Percentiles rank a stretch among this genome's conserved stretches.
Conservation (phyloP, 768 basidiomycete genomes). For the Tricholoma furcatifolium region DNA sequence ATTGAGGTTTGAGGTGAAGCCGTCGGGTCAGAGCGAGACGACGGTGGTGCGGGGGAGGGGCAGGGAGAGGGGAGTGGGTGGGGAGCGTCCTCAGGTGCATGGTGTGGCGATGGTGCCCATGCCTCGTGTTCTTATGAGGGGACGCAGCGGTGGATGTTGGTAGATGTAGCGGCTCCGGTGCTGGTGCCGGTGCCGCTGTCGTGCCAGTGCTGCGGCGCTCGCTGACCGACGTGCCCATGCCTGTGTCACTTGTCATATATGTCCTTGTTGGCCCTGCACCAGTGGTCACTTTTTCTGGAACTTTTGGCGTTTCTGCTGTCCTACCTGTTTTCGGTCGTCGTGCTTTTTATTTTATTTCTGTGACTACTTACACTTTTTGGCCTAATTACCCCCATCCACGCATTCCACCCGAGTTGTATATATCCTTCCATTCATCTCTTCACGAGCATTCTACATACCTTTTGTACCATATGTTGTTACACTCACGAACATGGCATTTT, state of each 20-base stretch:
- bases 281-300: background rate
- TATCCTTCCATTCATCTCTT: background rate
- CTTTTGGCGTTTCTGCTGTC: background rate
- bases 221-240: background rate
- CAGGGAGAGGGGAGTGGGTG: background rate
- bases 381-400: background rate
- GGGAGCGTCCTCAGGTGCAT: background rate
- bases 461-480: too few species aligned
- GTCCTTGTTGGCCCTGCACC: background rate
- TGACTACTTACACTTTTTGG: background rate
- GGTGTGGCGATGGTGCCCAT: background rate
- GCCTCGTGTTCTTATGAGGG: background rate
- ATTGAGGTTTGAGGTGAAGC: constrained; percentile 27
- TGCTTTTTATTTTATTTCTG: background rate
- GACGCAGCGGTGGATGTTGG: background rate
- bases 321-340: background rate
- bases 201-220: constrained; percentile 1
- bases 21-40: background rate
- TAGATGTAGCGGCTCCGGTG: background rate
- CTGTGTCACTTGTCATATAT: background rate
- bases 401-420: background rate
- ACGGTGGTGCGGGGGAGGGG: background rate
- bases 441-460: too few species aligned
- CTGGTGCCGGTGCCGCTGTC: background rate
- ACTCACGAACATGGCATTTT: too few species aligned